Conservation (phyloP, 805 yeast genomes). For the Wickerhamiella australiensis region DNA sequence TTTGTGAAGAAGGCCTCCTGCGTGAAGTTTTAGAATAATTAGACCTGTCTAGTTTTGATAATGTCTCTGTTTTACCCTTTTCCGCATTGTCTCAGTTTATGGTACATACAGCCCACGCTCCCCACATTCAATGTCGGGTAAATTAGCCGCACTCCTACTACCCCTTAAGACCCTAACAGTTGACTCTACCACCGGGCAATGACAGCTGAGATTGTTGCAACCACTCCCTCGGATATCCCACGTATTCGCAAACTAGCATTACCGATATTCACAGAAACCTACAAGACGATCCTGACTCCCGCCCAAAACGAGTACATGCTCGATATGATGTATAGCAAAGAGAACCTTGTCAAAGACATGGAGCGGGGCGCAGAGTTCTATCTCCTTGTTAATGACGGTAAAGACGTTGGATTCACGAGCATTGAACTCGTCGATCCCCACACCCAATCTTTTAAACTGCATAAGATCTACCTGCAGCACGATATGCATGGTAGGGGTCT, state of each 20-base stretch:
- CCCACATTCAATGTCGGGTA: too few species aligned
- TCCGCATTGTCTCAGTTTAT: too few species aligned
- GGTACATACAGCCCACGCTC: too few species aligned
- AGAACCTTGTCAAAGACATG: neutral
- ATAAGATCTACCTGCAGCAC: constrained; percentile 9
- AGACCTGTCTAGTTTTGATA: too few species aligned
- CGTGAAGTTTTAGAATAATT: too few species aligned
- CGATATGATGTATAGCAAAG: constrained; percentile 8
- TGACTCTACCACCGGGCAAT: neutral
- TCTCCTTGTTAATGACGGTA: neutral
- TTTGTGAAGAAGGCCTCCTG: too few species aligned
- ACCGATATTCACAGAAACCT: constrained; percentile 6
- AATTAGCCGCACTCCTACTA: neutral
- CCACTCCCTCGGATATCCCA: neutral
- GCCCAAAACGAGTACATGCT: constrained; percentile 8
- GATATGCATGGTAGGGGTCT: constrained; percentile 5
- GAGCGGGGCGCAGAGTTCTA: constrained; percentile 5
- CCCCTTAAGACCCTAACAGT: neutral
- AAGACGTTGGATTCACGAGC: constrained; percentile 5
- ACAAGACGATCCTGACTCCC: constrained; percentile 5
- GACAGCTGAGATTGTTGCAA: neutral
- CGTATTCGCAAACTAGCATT: constrained; percentile 2
- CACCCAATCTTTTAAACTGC: constrained; percentile 3
- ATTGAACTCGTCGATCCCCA: neutral
- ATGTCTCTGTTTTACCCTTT: too few species aligned